Evolutionary conservation across 306 rosid genomes (phyloP).

Genomic region (Styphnolobium japonicum): DNA sequence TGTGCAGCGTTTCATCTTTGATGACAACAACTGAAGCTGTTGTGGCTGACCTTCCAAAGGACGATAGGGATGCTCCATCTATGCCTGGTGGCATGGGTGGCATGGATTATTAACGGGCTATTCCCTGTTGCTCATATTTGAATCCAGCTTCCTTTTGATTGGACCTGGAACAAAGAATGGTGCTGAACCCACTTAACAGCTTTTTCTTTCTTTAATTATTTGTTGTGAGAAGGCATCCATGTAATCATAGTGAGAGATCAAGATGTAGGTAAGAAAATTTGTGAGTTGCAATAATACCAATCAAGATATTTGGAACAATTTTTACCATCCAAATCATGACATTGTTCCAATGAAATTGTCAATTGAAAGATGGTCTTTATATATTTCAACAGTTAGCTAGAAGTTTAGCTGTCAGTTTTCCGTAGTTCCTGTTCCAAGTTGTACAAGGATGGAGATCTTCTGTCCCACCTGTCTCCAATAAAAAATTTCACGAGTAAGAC

Average conservation of each 20-base stretch:
- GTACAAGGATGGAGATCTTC: no score
- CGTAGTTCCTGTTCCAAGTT: no score
- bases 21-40: constrained; percentile 97
- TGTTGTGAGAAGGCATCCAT: constrained; percentile 42
- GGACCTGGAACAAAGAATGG: not conserved
- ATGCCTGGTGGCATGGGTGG: constrained; percentile 55
- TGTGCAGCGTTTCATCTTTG: constrained; percentile 84
- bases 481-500: no score
- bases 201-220: not conserved
- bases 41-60: constrained; percentile 77
- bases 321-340: constrained; percentile 3
- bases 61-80: constrained; percentile 60
- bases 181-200: constrained; percentile 8
- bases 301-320: constrained; percentile 14
- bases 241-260: constrained; percentile 48
- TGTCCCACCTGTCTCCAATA: no score
- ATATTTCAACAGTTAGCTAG: not conserved
- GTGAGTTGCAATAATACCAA: constrained; percentile 12
- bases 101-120: constrained; percentile 35
- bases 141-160: not conserved
- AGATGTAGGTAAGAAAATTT: constrained; percentile 37
- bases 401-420: no score
- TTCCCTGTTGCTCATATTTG: not conserved
- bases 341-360: not conserved
- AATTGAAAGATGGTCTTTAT: not conserved